Evolutionary conservation across 345 rosid genomes (phyloP).

Genomic region (Sonneratia alba): DNA sequence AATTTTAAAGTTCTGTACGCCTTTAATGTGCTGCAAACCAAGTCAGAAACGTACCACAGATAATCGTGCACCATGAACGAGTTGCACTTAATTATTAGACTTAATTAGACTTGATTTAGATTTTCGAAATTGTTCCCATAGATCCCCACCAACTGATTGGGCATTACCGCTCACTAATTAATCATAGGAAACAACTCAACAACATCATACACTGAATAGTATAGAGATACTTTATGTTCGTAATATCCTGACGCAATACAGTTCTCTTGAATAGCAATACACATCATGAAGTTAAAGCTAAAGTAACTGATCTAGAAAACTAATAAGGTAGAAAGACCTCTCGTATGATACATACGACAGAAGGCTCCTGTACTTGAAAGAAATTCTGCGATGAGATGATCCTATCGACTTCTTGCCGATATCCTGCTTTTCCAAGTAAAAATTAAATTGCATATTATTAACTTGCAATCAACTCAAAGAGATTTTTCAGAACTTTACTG

Average conservation of each 20-base stretch:
- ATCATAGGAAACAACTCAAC: background rate
- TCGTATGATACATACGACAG: background rate
- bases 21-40: too few relatives aligned
- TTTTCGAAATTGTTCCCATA: too few relatives aligned
- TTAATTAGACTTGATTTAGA: too few relatives aligned
- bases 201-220: background rate
- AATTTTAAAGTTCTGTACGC: too few relatives aligned
- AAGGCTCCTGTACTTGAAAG: background rate
- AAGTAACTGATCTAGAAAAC: background rate
- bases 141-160: too few relatives aligned
- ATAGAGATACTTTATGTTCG: background rate
- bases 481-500: background rate
- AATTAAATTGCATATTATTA: background rate
- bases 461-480: background rate
- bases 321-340: background rate
- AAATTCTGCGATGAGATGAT: background rate
- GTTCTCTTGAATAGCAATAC: background rate
- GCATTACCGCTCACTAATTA: too few relatives aligned
- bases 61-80: too few relatives aligned
- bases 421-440: background rate
- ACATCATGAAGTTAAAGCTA: background rate
- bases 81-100: too few relatives aligned
- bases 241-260: background rate
- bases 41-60: too few relatives aligned
- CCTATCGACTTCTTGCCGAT: background rate